Conservation (phyloP, 306 rosid genomes). For the apple (Malus domestica) region ASM211411v1 NC_041802.1:15228501-15229000, state of each 20-base stretch:
- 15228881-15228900: not conserved
- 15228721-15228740: not conserved
- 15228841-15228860: not conserved
- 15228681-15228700: not conserved
- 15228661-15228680: not conserved
- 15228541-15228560: not conserved
- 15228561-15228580: not conserved
- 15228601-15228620: not conserved
- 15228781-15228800: not conserved
- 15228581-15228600: not conserved
- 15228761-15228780: fast-evolving
- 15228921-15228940: not conserved
- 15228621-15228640: not conserved
- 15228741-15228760: not conserved
- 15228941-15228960: fast-evolving
- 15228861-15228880: not conserved
- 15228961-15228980: not conserved
- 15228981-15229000: fast-evolving
- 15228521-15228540: not conserved
- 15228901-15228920: not conserved
- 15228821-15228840: fast-evolving
- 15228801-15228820: not conserved
- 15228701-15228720: not conserved
- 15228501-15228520: not conserved
- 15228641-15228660: not conserved